Conservation (phyloP, 495 filamentous ascomycete genomes). For the Clavariopsis aquatica region DNA sequence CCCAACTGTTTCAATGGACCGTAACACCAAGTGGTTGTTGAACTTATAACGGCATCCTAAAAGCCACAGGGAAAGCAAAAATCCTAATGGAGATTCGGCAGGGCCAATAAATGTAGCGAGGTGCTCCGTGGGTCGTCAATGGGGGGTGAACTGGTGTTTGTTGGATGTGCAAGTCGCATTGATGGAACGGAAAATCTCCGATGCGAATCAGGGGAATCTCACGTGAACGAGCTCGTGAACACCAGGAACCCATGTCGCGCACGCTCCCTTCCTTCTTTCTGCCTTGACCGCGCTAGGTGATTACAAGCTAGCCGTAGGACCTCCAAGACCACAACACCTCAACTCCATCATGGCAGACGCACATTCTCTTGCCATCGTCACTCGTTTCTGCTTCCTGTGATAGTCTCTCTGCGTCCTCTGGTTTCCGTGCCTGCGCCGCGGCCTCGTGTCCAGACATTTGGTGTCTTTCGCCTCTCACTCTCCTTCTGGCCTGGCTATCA, state of each 20-base stretch:
- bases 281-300: constrained; percentile 6
- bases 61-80: not conserved
- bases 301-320: not conserved
- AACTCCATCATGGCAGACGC: not conserved
- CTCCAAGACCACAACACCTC: constrained; percentile 5
- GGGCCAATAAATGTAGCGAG: not conserved
- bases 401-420: not conserved
- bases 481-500: constrained; percentile 1
- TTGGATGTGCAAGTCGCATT: not conserved
- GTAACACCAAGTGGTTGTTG: not conserved
- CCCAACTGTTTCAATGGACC: not conserved
- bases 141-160: constrained; percentile 1
- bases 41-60: not conserved
- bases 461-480: constrained; percentile 4
- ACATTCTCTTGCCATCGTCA: not conserved
- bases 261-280: constrained; percentile 6
- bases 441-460: not conserved
- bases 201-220: constrained; percentile 4
- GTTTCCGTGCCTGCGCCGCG: not conserved
- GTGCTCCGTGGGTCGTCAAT: not conserved
- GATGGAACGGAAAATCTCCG: not conserved
- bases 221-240: not conserved
- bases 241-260: constrained; percentile 3
- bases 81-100: not conserved
- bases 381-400: constrained; percentile 5